Evolutionary conservation across 768 basidiomycete species (phyloP), one percentile per base, ranked within the genome.

Genomic region (Mycena pura): DNA sequence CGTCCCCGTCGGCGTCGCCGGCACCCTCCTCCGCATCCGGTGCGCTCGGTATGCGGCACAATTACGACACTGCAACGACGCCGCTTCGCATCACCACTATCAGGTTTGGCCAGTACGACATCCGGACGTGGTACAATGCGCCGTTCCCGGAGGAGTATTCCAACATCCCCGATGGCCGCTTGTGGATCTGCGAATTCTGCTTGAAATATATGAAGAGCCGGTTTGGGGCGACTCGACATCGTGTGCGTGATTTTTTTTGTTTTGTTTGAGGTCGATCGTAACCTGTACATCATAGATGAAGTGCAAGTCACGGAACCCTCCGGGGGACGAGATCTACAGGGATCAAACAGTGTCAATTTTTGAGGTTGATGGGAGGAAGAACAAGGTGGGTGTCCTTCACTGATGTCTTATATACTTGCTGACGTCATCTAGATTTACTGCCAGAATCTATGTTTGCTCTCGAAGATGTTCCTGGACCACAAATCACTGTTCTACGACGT

Each of bases 401-500:
- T 59, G 50, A 53, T 57, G 44, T 34, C 24, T 41, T 43, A 32
- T 46, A 43, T 55, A 59, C 8, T 25, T 66, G 34, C 65, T 57
- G 19, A 65, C 52, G 57, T 51, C 11, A 45, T 31, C 48, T 15
- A 94, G 92, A 99, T 99, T 70, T 99, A 98, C 74, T 99, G 97
- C 74, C 97, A 99, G 73, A 99, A 99, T 74, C 84, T 99, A 25
- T 99, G 96, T 75, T 82, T 99, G 60, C 83, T 99, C 36, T 96
- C 96, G 58, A 98, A 97, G 76, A 98, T 98, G 96, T 99, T 99
- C 76, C 85, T 99, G 67, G 95, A 98, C 74, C 95, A 97, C 80
- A 99, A 99, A 75, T 98, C 96, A 17, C 86, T 99, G 48, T 98
- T 98, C 77, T 98, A 99, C 78, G 96, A 99, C 76, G 96, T 99